Evolutionary conservation across 768 basidiomycete species (phyloP).

Genomic region (Tricholoma furcatifolium): DNA sequence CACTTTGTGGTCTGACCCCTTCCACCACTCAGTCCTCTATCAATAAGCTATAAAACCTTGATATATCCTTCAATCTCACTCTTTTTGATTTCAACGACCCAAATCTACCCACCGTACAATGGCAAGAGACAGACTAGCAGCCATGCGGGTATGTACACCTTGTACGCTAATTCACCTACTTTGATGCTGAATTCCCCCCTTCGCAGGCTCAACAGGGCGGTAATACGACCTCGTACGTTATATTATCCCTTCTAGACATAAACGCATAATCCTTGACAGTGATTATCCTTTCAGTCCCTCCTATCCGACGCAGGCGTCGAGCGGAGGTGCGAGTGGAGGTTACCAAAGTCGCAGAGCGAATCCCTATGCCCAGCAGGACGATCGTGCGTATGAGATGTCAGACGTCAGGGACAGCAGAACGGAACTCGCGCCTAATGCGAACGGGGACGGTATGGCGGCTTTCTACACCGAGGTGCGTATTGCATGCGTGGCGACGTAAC

Average conservation of each 20-base stretch:
- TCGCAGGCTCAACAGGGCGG: conserved; percentile 67
- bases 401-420: conserved; percentile 61
- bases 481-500: not conserved
- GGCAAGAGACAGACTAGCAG: conserved; percentile 91
- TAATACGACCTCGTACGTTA: conserved; percentile 45
- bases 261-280: conserved; percentile 10
- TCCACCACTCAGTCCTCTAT: conserved; percentile 14
- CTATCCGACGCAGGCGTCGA: conserved; percentile 68
- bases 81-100: conserved; percentile 18
- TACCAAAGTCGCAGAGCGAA: conserved; percentile 52
- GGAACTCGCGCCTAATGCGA: conserved; percentile 39
- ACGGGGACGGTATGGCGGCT: conserved; percentile 57
- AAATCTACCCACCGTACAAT: conserved; percentile 37
- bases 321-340: conserved; percentile 39
- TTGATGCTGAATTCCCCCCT: conserved; percentile 4
- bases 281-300: conserved; percentile 44
- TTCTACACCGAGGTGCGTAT: conserved; percentile 72
- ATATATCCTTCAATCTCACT: conserved; percentile 14
- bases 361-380: conserved; percentile 69
- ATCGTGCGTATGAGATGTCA: conserved; percentile 68
- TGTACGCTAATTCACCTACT: not conserved
- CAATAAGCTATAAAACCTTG: conserved; percentile 9
- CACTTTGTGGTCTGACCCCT: conserved; percentile 16
- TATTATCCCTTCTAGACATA: not conserved
- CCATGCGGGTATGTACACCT: conserved; percentile 64